Evolutionary conservation across 352 stramenopile species (phyloP), one percentile per base, ranked within the genome.

Genomic region (Phytopythium vexans): DNA sequence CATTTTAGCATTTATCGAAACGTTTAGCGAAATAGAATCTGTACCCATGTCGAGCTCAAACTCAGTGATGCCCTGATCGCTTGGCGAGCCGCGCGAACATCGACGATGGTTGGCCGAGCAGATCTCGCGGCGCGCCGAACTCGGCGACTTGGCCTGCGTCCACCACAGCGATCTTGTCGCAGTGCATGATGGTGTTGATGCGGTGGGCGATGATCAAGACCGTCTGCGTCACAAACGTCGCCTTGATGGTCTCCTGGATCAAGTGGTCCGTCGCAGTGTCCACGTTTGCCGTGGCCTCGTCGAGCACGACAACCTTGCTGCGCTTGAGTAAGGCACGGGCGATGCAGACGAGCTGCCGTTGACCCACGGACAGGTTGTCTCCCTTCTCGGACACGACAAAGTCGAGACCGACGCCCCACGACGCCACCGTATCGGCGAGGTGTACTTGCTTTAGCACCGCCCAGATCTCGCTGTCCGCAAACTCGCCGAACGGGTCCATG

Each of bases 331-430:
- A 49, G 6, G 92, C 95, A 43, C 95, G 77, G 4, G 91, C 94
- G 52, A 99, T 97, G 57, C 94, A 98, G 2, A 99, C 46, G 7
- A 98, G 70, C 66, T 98, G 94, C 6, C 94, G 65, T 68, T 98
- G 86, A 8, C 96, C 95, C 21, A 98, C 90, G 16, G 80, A 96
- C 36, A 98, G 91, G 60, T 98, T 98, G 38, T 91, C 82, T 7
- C 95, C 95, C 41, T 85, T 85, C 58, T 98, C 92, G 1, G 83
- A 69, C 5, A 98, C 77, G 46, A 79, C 46, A 37, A 91, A 82
- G 47, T 96, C 81, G 16, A 98, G 73, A 10, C 76, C 75, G 39
- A 21, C 37, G n/a, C 52, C 49, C 61, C 55, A 67, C 8, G 37
- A n/a, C 8, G 41, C 41, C 35, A 77, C 52, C 6, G 32, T 16